A percentile compares a stretch with the other conserved stretches of the same genome.
phyloP scores from a whole-genome alignment of 257 asterid species.

The Plantago ovata region DNA sequence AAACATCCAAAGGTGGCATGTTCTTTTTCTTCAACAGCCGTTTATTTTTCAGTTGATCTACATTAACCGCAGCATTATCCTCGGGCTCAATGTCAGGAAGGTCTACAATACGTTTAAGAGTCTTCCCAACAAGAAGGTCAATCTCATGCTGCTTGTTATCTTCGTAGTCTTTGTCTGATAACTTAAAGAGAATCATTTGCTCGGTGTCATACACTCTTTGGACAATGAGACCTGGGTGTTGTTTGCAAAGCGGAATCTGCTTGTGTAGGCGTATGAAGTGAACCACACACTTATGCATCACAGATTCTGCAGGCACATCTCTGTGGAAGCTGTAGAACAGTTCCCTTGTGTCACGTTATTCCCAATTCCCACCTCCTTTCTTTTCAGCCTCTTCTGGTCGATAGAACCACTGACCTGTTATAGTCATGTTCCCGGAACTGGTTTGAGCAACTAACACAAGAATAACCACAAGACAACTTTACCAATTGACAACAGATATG shows the following conservation, averaged over 20 bases:
- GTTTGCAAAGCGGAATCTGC: constrained; percentile 71
- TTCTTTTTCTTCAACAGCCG: constrained; percentile 56
- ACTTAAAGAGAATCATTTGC: constrained; percentile 64
- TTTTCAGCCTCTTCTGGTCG: constrained; percentile 93
- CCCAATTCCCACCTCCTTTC: constrained; percentile 77
- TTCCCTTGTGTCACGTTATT: constrained; percentile 66
- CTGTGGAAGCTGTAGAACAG: constrained; percentile 85
- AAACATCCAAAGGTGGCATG: constrained; percentile 64
- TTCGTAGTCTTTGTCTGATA: constrained; percentile 81
- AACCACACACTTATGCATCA: constrained; percentile 93
- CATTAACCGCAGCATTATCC: constrained; percentile 46
- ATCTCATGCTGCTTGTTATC: constrained; percentile 78
- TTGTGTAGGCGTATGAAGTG: constrained; percentile 81
- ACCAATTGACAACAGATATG: neutral
- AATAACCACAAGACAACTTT: neutral
- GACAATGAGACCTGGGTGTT: constrained; percentile 95
- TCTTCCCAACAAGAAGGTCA: constrained; percentile 78
- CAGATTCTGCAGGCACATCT: constrained; percentile 90
- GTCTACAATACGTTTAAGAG: constrained; percentile 63
- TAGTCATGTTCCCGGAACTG: constrained; percentile 45
- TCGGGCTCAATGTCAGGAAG: constrained; percentile 71
- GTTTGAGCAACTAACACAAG: constrained; percentile 53
- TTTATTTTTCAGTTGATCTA: constrained; percentile 55
- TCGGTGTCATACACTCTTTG: constrained; percentile 87
- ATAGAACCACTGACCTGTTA: constrained; percentile 89